Base-by-base conservation (phyloP, 768 basidiomycete genomes). In the Lactarius tabidus region DNA sequence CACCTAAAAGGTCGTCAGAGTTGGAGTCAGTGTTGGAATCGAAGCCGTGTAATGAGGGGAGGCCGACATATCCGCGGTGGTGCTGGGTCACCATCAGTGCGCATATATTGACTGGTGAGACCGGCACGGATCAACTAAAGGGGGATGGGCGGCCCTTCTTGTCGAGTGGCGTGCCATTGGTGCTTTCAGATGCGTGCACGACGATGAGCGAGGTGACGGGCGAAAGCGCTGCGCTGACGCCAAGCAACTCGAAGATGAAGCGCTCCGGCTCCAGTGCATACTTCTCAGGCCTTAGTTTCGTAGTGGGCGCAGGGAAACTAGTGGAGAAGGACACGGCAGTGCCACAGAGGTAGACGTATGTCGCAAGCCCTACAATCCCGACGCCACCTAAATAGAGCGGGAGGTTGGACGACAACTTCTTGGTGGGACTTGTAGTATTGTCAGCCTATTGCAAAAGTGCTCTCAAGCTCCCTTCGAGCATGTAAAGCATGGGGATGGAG, bases 111-210 rank as follows among this genome's bases (percentile, higher is more conserved):
- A n/a, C n/a, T n/a, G n/a, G n/a, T n/a, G n/a, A n/a, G n/a, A n/a
- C n/a, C n/a, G n/a, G n/a, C n/a, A n/a, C n/a, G n/a, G n/a, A n/a
- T n/a, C n/a, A n/a, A n/a, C n/a, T n/a, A n/a, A n/a, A n/a, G n/a
- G n/a, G n/a, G n/a, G n/a, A n/a, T n/a, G 93, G 91, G 70, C 92
- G 93, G 67, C 93, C 95, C 72, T 94, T 92, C 71, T 76, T 79
- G 74, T 88, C 88, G 67, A 89, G 38, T 79, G 81, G 57, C 85
- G 55, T 55, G 1, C 36, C 54, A 5, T n/a, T 6, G 2, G 36
- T 84, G 23, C 85, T 80, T 68, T 88, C 83, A 0, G 90, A 85
- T 18, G 93, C 80, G 76, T 86, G 89, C 70, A 95, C 84, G 60
- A 93, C 73, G 18, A 98, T 79, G 67, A 87, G 90, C 0, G 90